Evolutionary conservation across 768 basidiomycete species (phyloP).

Genomic region (Suillus ampliporus): DNA sequence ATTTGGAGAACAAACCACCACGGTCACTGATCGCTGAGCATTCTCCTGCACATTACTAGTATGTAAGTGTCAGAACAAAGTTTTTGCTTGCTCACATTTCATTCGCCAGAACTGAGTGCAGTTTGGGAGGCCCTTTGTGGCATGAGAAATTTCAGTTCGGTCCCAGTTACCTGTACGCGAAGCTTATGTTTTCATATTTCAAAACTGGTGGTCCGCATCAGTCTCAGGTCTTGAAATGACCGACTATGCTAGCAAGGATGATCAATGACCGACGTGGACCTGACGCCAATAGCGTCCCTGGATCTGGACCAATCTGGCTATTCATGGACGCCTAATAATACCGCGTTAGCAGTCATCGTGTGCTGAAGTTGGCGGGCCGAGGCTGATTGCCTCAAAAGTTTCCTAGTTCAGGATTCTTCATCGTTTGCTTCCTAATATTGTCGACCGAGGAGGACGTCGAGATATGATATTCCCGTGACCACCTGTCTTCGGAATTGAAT

Average conservation of each 20-base stretch:
- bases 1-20: slow-evolving; percentile 17
- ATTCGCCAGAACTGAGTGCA: slow-evolving; percentile 12
- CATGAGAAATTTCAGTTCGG: slow-evolving; percentile 30
- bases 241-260: background rate
- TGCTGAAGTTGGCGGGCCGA: slow-evolving; percentile 28
- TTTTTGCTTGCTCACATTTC: slow-evolving; percentile 6
- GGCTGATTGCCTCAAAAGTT: slow-evolving; percentile 26
- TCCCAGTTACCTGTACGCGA: background rate
- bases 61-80: slow-evolving; percentile 12
- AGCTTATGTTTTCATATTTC: background rate
- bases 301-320: slow-evolving; percentile 13
- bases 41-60: slow-evolving; percentile 22
- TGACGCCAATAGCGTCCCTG: slow-evolving; percentile 12
- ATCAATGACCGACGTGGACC: slow-evolving; percentile 14
- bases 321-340: slow-evolving; percentile 19
- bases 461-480: slow-evolving; percentile 22
- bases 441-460: slow-evolving; percentile 22
- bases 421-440: slow-evolving; percentile 29
- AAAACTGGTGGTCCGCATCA: background rate
- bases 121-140: slow-evolving; percentile 12
- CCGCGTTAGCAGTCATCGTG: slow-evolving; percentile 17
- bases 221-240: background rate
- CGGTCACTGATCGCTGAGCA: slow-evolving; percentile 22
- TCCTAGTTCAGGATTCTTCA: slow-evolving; percentile 23
- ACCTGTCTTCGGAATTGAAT: slow-evolving; percentile 10